phyloP scores from a whole-genome alignment of 2,329 filamentous ascomycete genomes.

The Malbranchea cinnamomea region DNA sequence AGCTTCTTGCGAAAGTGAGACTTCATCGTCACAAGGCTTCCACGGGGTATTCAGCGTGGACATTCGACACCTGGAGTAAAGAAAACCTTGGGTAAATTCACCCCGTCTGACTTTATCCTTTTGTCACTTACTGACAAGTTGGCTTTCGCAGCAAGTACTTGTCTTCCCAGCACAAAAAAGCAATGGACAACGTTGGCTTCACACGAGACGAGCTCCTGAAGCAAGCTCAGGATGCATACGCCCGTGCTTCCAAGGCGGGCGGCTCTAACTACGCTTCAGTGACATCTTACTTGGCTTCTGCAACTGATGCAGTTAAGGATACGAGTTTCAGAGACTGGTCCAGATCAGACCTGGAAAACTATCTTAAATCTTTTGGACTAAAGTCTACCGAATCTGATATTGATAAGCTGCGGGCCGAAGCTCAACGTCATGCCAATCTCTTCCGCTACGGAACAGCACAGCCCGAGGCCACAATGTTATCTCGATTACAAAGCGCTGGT shows the following conservation, averaged over 20 bases:
- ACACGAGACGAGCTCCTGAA: constrained; percentile 60
- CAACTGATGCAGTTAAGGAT: constrained; percentile 51
- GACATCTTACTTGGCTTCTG: constrained; percentile 53
- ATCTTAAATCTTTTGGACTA: constrained; percentile 66
- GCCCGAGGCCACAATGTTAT: constrained; percentile 50
- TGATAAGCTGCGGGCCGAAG: constrained; percentile 56
- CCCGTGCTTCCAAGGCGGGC: constrained; percentile 33
- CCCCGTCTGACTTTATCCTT: not conserved
- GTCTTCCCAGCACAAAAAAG: constrained; percentile 35
- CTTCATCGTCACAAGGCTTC: constrained; percentile 57
- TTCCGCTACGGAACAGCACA: constrained; percentile 59
- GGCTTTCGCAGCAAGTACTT: constrained; percentile 33
- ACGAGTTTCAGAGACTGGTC: constrained; percentile 59
- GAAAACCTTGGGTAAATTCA: constrained; percentile 47
- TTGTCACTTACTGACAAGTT: constrained; percentile 26
- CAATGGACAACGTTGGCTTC: constrained; percentile 46
- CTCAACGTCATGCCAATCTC: constrained; percentile 58
- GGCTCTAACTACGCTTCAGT: constrained; percentile 43
- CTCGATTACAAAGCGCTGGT: constrained; percentile 39
- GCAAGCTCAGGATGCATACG: constrained; percentile 34
- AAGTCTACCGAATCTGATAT: constrained; percentile 48
- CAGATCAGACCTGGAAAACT: constrained; percentile 56
- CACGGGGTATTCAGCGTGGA: constrained; percentile 56
- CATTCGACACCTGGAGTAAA: constrained; percentile 60
- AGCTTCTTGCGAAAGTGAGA: constrained; percentile 60